Conservation (phyloP, 2,329 filamentous ascomycete species). For the Pestalotiopsis sp. region DNA sequence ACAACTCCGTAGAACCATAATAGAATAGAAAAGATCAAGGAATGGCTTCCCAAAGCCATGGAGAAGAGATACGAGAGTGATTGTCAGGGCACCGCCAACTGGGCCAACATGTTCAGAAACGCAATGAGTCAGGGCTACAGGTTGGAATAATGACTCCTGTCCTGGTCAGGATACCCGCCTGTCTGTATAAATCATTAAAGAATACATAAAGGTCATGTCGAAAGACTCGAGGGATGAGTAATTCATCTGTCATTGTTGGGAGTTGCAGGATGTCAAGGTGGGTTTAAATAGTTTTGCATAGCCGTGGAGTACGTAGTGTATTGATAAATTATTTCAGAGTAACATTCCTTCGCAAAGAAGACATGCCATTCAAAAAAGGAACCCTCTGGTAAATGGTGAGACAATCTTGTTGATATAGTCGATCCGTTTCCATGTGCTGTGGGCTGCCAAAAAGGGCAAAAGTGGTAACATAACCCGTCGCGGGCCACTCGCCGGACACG, state of each 20-base stretch:
- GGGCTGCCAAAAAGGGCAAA: not conserved
- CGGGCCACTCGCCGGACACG: not conserved
- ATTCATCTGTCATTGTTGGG: not conserved
- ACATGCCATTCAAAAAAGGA: not conserved
- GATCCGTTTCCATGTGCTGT: too few relatives aligned
- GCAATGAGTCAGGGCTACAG: conserved; percentile 43
- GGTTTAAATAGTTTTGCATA: not conserved
- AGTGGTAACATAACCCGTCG: not conserved
- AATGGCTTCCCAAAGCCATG: conserved; percentile 63
- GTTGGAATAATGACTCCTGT: conserved; percentile 22
- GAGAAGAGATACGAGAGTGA: conserved; percentile 56
- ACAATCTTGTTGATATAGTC: too few relatives aligned
- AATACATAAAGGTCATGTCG: not conserved
- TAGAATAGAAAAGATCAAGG: conserved; percentile 65
- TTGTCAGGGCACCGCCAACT: conserved; percentile 53
- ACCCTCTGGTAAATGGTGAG: not conserved
- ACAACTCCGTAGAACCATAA: conserved; percentile 53
- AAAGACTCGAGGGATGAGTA: not conserved
- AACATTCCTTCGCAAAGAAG: not conserved
- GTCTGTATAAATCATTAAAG: too few relatives aligned
- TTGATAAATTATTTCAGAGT: not conserved
- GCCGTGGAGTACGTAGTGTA: not conserved
- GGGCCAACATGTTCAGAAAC: conserved; percentile 54
- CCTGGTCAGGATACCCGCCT: not conserved
- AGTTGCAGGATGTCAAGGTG: not conserved